These are phyloP conservation scores for Shiraia bambusicola DNA, from an alignment of 2,329 filamentous ascomycete genomes.

Conservation along the genomic window DNA sequence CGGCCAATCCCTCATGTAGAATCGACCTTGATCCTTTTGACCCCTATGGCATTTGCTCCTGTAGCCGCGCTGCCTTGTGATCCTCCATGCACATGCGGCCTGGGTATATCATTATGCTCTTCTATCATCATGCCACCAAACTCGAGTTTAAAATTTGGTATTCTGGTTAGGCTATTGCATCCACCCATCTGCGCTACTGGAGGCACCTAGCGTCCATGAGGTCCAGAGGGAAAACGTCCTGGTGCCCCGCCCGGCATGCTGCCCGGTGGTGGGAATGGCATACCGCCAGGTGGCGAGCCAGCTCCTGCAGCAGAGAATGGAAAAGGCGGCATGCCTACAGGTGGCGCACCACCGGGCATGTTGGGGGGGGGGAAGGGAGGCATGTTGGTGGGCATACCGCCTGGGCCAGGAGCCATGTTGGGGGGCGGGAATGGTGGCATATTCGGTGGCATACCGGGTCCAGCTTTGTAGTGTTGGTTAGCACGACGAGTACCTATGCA, in stretches of 20 bases:
- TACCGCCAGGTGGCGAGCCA: slow-evolving; percentile 35
- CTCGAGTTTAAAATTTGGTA: slow-evolving; percentile 4
- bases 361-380: slow-evolving; percentile 45
- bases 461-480: slow-evolving; percentile 4
- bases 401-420: slow-evolving; percentile 38
- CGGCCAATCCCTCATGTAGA: neutral
- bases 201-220: slow-evolving; percentile 27
- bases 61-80: slow-evolving; percentile 17
- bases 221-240: slow-evolving; percentile 28
- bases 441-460: slow-evolving; percentile 33
- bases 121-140: slow-evolving; percentile 9
- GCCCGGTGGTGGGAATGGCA: slow-evolving; percentile 44
- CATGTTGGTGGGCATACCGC: slow-evolving; percentile 34
- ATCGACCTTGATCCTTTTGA: slow-evolving; percentile 11
- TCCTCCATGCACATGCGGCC: slow-evolving; percentile 9
- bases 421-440: slow-evolving; percentile 38
- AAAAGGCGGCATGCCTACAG: slow-evolving; percentile 33
- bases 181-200: slow-evolving; percentile 11
- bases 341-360: slow-evolving; percentile 22
- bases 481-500: too few relatives aligned
- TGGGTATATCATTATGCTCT: slow-evolving; percentile 21
- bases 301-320: slow-evolving; percentile 32
- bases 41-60: slow-evolving; percentile 21
- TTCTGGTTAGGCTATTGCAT: slow-evolving; percentile 3
- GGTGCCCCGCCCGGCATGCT: slow-evolving; percentile 34